These are phyloP conservation scores for Actinomortierella ambigua DNA, from an alignment of 371 early-diverging fungal species.

Conservation along the genomic window DNA sequence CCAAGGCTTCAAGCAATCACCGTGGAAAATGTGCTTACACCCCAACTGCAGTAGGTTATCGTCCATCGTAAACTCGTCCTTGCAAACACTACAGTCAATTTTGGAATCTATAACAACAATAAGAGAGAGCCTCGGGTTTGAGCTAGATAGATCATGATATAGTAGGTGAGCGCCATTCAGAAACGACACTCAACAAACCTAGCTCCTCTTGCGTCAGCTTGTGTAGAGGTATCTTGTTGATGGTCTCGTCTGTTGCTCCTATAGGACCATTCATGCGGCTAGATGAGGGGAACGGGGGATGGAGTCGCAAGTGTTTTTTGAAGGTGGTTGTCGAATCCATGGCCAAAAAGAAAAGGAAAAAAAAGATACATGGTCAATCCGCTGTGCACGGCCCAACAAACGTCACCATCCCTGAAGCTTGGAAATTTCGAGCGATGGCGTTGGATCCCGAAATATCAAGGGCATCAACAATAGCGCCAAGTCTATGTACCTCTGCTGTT, in stretches of 20 bases:
- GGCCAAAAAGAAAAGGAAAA: background rate
- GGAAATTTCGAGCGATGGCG: background rate
- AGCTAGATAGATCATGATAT: background rate
- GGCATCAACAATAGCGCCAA: background rate
- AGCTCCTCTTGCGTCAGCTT: slow-evolving; percentile 56
- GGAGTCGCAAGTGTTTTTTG: too few species aligned
- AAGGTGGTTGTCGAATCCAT: background rate
- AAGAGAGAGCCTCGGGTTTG: background rate
- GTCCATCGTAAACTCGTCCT: slow-evolving; percentile 72
- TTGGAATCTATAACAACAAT: slow-evolving; percentile 43
- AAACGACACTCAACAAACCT: slow-evolving; percentile 22
- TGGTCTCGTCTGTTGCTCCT: slow-evolving; percentile 70
- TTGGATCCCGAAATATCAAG: background rate
- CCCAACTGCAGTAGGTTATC: slow-evolving; percentile 68
- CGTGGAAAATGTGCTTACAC: slow-evolving; percentile 87
- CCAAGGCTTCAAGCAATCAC: slow-evolving; percentile 90
- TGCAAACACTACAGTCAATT: slow-evolving; percentile 79
- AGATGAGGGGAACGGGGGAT: too few species aligned
- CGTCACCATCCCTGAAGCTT: background rate
- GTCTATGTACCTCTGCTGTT: slow-evolving; percentile 62
- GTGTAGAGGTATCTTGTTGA: slow-evolving; percentile 56
- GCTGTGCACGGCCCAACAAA: background rate
- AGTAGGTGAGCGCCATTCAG: too few species aligned
- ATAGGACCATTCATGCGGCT: slow-evolving; percentile 66
- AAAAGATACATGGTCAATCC: too few species aligned